A percentile compares a stretch with the other conserved stretches of the same genome.
These are phyloP conservation scores for Boletus sp. DNA, from an alignment of 768 basidiomycete genomes.

Conservation along the genomic window DNA sequence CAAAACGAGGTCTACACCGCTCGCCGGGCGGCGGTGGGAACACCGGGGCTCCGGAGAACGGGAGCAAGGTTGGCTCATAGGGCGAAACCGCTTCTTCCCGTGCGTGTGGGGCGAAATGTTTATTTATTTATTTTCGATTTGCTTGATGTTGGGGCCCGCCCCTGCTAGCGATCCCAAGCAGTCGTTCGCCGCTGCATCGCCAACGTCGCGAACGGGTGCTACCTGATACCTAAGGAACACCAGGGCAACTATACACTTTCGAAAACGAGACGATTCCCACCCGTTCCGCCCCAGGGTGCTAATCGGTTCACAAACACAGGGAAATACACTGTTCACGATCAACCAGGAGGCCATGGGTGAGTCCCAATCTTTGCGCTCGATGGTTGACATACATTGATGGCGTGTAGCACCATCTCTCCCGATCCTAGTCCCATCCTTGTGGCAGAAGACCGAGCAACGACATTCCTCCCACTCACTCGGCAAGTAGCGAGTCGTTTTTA, in stretches of 20 bases:
- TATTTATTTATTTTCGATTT: neutral
- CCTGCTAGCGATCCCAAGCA: neutral
- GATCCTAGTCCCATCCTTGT: neutral
- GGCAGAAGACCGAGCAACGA: neutral
- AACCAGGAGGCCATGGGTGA: no score
- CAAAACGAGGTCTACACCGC: neutral
- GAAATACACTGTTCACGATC: conserved; percentile 5
- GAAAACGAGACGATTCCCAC: neutral
- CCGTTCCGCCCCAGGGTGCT: neutral
- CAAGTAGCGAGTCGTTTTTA: neutral
- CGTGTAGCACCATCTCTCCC: conserved; percentile 7
- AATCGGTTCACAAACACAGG: neutral
- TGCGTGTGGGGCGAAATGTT: neutral
- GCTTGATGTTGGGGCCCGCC: neutral
- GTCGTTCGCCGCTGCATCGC: conserved; percentile 4
- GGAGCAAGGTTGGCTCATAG: neutral
- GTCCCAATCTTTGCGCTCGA: neutral
- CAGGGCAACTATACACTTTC: conserved; percentile 5
- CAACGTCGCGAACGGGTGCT: conserved; percentile 9
- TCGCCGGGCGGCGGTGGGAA: neutral
- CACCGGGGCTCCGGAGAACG: conserved; percentile 10
- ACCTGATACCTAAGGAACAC: conserved; percentile 1
- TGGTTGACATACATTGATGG: neutral
- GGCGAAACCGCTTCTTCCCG: conserved; percentile 1
- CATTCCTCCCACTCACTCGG: neutral